Conservation (phyloP, 1,139 yeast species). For the Sugiyamaella castrensis region DNA sequence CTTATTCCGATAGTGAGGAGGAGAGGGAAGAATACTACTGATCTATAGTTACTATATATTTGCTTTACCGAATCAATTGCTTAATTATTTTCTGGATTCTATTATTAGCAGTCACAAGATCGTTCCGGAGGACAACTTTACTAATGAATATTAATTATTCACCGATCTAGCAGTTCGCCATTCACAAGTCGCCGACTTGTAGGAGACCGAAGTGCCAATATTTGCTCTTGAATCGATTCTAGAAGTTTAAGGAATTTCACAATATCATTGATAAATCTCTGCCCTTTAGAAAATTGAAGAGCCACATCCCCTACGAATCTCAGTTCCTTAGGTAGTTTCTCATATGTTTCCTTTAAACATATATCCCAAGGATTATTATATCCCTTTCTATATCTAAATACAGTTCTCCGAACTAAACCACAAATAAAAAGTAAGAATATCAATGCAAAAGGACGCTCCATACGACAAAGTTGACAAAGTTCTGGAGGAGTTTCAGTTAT, state of each 20-base stretch:
- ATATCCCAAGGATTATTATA: constrained; percentile 9
- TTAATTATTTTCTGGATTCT: too few species aligned
- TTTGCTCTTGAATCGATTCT: neutral
- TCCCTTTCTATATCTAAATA: constrained; percentile 3
- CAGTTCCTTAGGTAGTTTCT: constrained; percentile 2
- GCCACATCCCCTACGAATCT: constrained; percentile 5
- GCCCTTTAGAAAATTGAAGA: constrained; percentile 2
- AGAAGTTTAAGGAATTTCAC: neutral
- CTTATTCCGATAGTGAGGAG: too few species aligned
- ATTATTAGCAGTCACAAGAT: too few species aligned
- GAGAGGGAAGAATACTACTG: too few species aligned
- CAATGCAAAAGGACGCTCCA: constrained; percentile 13
- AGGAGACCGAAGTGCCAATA: too few species aligned
- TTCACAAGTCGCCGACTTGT: too few species aligned
- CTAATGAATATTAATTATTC: too few species aligned
- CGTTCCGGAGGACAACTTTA: too few species aligned
- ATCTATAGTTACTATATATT: too few species aligned
- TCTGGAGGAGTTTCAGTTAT: constrained; percentile 5
- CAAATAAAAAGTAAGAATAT: constrained; percentile 9
- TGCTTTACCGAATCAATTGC: too few species aligned
- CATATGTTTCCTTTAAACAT: constrained; percentile 7
- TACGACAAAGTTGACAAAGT: constrained; percentile 6
- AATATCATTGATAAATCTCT: constrained; percentile 7
- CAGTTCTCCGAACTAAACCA: constrained; percentile 4
- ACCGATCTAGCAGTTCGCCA: too few species aligned